Percentiles rank a stretch among this genome's conserved stretches.
Conservation (phyloP, 768 basidiomycete species). For the Phaeolepiota aurea region DNA sequence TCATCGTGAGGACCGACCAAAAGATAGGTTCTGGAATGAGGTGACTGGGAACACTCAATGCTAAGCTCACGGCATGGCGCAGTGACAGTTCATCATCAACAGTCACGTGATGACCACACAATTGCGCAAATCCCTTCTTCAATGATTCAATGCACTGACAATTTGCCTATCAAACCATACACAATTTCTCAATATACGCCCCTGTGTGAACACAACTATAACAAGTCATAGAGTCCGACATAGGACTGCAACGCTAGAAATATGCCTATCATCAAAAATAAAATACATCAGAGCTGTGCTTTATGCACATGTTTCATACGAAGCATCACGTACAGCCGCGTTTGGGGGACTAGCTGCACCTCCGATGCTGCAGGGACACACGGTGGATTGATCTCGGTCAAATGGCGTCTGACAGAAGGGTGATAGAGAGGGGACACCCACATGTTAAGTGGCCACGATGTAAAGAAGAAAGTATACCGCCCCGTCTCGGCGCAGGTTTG, state of each 20-base stretch:
- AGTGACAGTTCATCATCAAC: not conserved
- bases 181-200: too few relatives aligned
- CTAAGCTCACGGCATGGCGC: not conserved
- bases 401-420: conserved; percentile 2
- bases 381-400: not conserved
- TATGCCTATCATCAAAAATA: not conserved
- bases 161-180: too few relatives aligned
- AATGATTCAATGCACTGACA: too few relatives aligned
- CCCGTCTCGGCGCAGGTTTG: conserved; percentile 46
- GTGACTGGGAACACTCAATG: not conserved
- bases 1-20: conserved; percentile 27
- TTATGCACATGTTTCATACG: too few relatives aligned
- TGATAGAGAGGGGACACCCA: conserved; percentile 21
- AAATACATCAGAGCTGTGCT: too few relatives aligned
- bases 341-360: conserved; percentile 67
- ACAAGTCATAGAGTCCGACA: too few relatives aligned
- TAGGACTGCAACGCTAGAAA: too few relatives aligned
- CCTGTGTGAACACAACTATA: not conserved
- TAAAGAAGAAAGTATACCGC: conserved; percentile 69
- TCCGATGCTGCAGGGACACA: conserved; percentile 53
- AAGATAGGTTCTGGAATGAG: not conserved
- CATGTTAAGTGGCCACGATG: conserved; percentile 71
- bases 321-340: conserved; percentile 51
- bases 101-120: too few relatives aligned
- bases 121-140: too few relatives aligned